phyloP scores from a whole-genome alignment of 805 yeast species.

The Metschnikowia lochheadii region DNA sequence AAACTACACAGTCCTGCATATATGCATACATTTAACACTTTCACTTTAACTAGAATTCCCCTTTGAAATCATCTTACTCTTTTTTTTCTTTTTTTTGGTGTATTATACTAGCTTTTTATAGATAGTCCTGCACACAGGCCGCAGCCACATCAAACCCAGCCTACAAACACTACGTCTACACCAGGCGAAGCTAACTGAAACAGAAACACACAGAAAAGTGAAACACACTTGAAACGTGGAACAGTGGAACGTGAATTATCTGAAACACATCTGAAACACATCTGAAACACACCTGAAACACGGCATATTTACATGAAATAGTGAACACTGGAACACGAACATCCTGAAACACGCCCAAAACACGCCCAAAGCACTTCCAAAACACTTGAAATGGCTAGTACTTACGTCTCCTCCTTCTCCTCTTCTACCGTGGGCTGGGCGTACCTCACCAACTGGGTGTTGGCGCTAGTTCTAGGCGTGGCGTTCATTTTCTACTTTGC shows the following conservation, averaged over 20 bases:
- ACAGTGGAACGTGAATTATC: neutral
- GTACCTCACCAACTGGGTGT: slow-evolving; percentile 78
- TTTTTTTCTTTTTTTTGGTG: too few species aligned
- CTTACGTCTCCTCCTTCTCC: neutral
- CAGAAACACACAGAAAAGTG: neutral
- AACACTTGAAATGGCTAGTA: neutral
- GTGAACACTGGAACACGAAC: too few species aligned
- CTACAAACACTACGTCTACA: neutral
- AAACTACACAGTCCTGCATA: neutral
- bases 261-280: neutral
- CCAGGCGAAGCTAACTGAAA: neutral
- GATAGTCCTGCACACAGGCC: neutral
- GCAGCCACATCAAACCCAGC: neutral
- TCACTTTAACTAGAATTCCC: too few species aligned
- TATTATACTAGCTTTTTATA: too few species aligned
- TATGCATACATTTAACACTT: too few species aligned
- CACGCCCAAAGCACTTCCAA: neutral
- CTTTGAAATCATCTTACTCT: too few species aligned
- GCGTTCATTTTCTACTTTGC: slow-evolving; percentile 73
- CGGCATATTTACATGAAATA: neutral
- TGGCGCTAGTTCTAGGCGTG: slow-evolving; percentile 57
- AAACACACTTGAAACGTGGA: neutral
- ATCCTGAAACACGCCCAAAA: neutral
- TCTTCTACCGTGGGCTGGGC: slow-evolving; percentile 44
- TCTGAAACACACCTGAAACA: neutral